Conservation (phyloP, 257 asterid genomes). For the Anisodus tanguticus region DNA sequence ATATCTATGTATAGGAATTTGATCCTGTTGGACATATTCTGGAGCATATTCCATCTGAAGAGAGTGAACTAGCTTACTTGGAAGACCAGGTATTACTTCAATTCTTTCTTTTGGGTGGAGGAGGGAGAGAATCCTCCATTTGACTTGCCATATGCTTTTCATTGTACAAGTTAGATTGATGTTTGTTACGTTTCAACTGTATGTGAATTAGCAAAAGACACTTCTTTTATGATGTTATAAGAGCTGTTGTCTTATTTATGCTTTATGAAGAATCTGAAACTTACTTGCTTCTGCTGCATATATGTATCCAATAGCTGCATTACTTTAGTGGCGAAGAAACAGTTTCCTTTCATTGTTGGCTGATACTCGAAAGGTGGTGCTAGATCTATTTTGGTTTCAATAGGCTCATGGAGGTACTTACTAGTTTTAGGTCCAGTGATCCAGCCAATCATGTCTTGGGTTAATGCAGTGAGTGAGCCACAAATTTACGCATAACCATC, state of each 20-base stretch:
- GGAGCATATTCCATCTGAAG: slow-evolving; percentile 76
- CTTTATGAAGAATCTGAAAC: neutral
- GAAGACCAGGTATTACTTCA: slow-evolving; percentile 79
- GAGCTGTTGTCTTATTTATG: neutral
- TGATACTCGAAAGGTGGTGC: neutral
- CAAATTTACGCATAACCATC: neutral
- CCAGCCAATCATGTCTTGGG: neutral
- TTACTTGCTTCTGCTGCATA: neutral
- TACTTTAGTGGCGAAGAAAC: neutral
- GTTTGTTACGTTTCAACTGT: slow-evolving; percentile 3
- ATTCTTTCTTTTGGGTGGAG: slow-evolving; percentile 30
- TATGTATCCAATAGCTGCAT: neutral
- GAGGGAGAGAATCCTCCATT: slow-evolving; percentile 11
- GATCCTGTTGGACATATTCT: slow-evolving; percentile 85
- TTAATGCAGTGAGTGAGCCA: neutral
- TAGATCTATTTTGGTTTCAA: neutral
- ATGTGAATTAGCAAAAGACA: neutral
- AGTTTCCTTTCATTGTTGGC: neutral
- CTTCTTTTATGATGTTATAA: neutral
- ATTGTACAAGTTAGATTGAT: neutral
- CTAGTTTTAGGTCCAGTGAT: neutral
- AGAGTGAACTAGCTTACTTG: slow-evolving; percentile 62
- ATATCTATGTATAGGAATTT: slow-evolving; percentile 63
- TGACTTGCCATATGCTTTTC: slow-evolving; percentile 22
- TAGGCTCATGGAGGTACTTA: neutral